Base-by-base conservation (phyloP, 805 yeast species). In the Lachancea sp. region DNA sequence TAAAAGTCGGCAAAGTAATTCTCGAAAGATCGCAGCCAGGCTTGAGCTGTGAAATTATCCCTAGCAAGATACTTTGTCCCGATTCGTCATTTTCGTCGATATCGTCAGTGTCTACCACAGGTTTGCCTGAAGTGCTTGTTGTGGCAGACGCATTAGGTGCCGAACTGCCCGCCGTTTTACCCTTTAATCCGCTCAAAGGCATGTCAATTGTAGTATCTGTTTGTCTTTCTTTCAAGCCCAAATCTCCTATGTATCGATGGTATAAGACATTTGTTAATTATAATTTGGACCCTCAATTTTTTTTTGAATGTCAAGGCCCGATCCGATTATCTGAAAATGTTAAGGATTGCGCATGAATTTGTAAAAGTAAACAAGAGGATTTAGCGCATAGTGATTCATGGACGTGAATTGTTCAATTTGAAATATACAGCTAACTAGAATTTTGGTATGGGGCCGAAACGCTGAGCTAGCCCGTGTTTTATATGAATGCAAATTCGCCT, bases 1-100 rank as follows among this genome's bases (percentile, higher is more conserved):
- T 89, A 57, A 93, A 93, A 0, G 99, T 93, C 3, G 99, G 99
- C 42, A 93, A 72, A 0, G 99, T 91, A 52, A 93, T 91, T 57
- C 91, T 76, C 0, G 96, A 75, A 50, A 93, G 72, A 60, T 93
- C 99, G 43, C 85, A 79, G 1, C 98, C 98, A 0, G 95, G 96
- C 55, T 96, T 79, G 59, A 91, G 73, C 66, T 91, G 97, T 11
- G 95, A 71, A 46, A 91, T 93, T 47, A 91, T 87, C 13, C 91
- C 88, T 72, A 87, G 71, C 45, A 91, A 69, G 41, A 91, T 89
- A 42, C 82, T 84, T 64, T 90, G 95, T 20, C 90, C 90, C 48
- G 90, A 89, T 44, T 79, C 89, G 59, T 89, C 97, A 34, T 90
- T 81, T 61, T 90, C 98, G 65, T 93, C 98, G 40, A 88, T 75